Evolutionary conservation across 495 filamentous ascomycete species (phyloP), one percentile per base, ranked within the genome.

Genomic region (Baudoinia panamericana): DNA sequence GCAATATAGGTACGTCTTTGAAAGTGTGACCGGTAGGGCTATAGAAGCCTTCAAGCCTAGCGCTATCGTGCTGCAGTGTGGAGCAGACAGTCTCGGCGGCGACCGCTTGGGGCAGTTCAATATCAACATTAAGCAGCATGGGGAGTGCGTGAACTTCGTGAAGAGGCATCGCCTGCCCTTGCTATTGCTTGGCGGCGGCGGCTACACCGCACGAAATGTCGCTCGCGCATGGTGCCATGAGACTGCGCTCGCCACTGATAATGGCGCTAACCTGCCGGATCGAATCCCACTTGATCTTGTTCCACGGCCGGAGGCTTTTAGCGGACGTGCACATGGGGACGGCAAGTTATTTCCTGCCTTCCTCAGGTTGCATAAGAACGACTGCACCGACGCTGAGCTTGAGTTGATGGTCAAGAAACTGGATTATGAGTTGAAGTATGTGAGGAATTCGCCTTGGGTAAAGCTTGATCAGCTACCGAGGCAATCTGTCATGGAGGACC

Each of bases 181-280:
- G 32, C 73, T 97, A 35, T 73, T 97, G 51, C 78, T 96, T 43
- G 90, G 90, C 19, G 90, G 90, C 27, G 90, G 90, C 39, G 90
- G 90, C 10, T 97, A 97, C 63, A 97, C 90, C n/a, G 84, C 90
- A 7, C 75, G 88, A 32, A 97, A 97, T 53, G 90, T 97, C 18
- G 90, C 88, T 10, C 79, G 92, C 35, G 80, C 85, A 32, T 97
- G 90, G 90, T 82, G 87, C 26, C 84, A 92, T 62, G 90, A 97
- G 64, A 97, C 90, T 15, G 78, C 80, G 43, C 78, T 97, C 51
- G 78, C 60, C 1, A 30, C 45, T 13, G 45, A 62, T 28, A 57
- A 57, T 42, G 50, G 59, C 37, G 2, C 15, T 12, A 30, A 49
- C 12, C 51, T 64, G 11, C 60, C 61, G 3, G 40, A 51, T 26